These are phyloP conservation scores for Metschnikowia drakensbergensis DNA, from an alignment of 805 yeast genomes.

Conservation along the genomic window DNA sequence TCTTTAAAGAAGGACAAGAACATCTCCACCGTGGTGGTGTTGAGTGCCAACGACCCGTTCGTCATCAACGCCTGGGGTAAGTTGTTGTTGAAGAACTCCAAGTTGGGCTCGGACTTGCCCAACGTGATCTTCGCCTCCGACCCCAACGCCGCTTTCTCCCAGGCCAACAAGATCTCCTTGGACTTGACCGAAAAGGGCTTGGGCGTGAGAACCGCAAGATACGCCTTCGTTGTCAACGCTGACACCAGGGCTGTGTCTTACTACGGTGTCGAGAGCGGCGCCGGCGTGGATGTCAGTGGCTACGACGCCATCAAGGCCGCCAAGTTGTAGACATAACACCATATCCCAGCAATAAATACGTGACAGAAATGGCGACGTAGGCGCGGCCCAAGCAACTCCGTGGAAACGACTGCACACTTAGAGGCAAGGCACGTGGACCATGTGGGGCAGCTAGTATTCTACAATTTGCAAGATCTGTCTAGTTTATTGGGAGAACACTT, in stretches of 20 bases:
- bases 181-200: slow-evolving; percentile 36
- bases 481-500: slow-evolving; percentile 17
- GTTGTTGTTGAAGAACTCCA: slow-evolving; percentile 29
- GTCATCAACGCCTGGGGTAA: slow-evolving; percentile 45
- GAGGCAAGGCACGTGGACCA: too few relatives aligned
- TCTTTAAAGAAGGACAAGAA: slow-evolving; percentile 27
- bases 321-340: slow-evolving; percentile 23
- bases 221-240: slow-evolving; percentile 33
- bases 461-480: neutral
- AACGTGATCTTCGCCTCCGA: slow-evolving; percentile 39
- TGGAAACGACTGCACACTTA: too few relatives aligned
- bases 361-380: neutral
- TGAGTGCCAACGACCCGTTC: slow-evolving; percentile 42
- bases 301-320: slow-evolving; percentile 36
- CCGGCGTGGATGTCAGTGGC: slow-evolving; percentile 35
- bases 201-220: slow-evolving; percentile 40
- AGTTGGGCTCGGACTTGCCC: slow-evolving; percentile 18
- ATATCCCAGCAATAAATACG: too few relatives aligned
- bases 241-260: slow-evolving; percentile 44
- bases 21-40: slow-evolving; percentile 31
- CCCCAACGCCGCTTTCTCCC: slow-evolving; percentile 34
- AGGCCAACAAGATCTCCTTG: slow-evolving; percentile 26
- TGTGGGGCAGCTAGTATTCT: too few relatives aligned
- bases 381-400: neutral
- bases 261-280: slow-evolving; percentile 31